Conservation (phyloP, 805 yeast species). For the Wickerhamomyces canadensis region DNA sequence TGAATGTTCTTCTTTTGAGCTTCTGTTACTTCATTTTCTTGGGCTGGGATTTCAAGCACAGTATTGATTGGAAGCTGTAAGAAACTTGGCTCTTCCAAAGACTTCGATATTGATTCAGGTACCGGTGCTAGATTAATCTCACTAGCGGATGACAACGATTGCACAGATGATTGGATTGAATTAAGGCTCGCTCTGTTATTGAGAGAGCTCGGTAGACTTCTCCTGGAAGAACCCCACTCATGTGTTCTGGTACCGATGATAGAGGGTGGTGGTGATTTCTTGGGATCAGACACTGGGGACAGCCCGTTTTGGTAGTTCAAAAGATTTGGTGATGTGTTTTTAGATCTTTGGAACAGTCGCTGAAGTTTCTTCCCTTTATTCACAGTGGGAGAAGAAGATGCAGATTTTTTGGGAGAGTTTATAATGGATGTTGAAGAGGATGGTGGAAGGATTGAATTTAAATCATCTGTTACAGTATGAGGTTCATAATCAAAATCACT, state of each 20-base stretch:
- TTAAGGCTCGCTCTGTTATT: constrained; percentile 4
- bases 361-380: constrained; percentile 17
- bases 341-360: constrained; percentile 20
- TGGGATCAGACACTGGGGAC: constrained; percentile 14
- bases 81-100: constrained; percentile 2
- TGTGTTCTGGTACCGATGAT: constrained; percentile 45
- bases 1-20: constrained; percentile 14
- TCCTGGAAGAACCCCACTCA: constrained; percentile 37
- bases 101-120: constrained; percentile 1
- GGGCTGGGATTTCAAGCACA: constrained; percentile 17
- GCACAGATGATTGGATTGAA: constrained; percentile 1
- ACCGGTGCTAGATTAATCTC: constrained; percentile 1
- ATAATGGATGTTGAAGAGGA: constrained; percentile 2
- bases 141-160: not conserved
- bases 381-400: constrained; percentile 7
- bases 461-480: not conserved
- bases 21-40: not conserved
- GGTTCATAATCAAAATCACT: not conserved
- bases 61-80: constrained; percentile 16
- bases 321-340: constrained; percentile 13
- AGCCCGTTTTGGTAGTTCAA: constrained; percentile 15
- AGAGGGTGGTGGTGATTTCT: constrained; percentile 23
- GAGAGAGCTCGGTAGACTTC: not conserved
- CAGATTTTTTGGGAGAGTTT: constrained; percentile 5
- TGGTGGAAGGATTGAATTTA: not conserved